Evolutionary conservation across 202 grass and related monocot species (phyloP).

Genomic region (Alloteropsis angusta): DNA sequence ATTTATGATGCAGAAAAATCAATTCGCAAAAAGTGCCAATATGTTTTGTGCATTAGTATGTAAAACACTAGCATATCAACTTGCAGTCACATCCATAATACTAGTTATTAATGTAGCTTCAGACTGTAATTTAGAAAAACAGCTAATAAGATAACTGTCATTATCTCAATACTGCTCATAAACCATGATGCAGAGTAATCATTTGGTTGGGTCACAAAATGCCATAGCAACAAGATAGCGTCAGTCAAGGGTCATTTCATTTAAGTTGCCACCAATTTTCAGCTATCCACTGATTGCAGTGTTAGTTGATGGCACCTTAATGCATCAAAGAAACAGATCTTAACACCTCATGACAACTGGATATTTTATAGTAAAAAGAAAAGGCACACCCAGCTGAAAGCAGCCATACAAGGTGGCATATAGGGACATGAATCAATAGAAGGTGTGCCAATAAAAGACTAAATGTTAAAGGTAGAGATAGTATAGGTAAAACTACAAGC

Average conservation of each 20-base stretch:
- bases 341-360: not conserved
- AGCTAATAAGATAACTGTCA: not conserved
- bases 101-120: not conserved
- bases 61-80: slow-evolving; percentile 2
- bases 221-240: not conserved
- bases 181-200: not conserved
- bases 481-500: not conserved
- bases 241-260: not conserved
- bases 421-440: not conserved
- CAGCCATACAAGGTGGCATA: too few species aligned
- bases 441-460: not conserved
- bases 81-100: not conserved
- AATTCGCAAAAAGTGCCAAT: not conserved
- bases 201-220: slow-evolving; percentile 11
- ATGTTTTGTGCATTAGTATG: not conserved
- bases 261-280: slow-evolving; percentile 9
- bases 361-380: not conserved
- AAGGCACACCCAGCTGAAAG: not conserved
- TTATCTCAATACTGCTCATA: not conserved
- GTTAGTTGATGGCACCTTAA: not conserved
- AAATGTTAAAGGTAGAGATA: not conserved
- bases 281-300: not conserved
- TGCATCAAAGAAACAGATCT: not conserved
- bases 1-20: slow-evolving; percentile 15
- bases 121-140: not conserved